Conservation (phyloP, 345 rosid species). For the Aethionema arabicum region DNA sequence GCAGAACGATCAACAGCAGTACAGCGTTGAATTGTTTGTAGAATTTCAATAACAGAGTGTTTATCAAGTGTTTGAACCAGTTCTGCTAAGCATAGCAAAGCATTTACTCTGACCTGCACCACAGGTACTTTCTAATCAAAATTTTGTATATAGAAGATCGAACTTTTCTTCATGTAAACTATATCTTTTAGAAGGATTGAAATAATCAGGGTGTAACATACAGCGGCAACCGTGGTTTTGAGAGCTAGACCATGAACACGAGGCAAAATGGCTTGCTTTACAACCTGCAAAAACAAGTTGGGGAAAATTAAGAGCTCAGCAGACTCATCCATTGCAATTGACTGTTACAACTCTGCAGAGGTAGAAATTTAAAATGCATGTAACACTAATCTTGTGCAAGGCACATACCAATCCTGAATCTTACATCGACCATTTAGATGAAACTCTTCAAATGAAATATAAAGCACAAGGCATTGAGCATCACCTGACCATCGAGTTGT, state of each 20-base stretch:
- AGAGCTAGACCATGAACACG: conserved; percentile 96
- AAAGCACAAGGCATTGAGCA: conserved; percentile 12
- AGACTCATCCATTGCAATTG: not conserved
- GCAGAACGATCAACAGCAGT: conserved; percentile 93
- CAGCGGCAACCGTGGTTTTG: conserved; percentile 94
- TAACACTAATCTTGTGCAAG: conserved; percentile 16
- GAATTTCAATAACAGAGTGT: conserved; percentile 61
- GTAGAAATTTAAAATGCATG: conserved; percentile 9
- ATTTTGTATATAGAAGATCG: conserved; percentile 15
- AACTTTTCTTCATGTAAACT: conserved; percentile 18
- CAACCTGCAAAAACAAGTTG: conserved; percentile 57
- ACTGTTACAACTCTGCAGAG: conserved; percentile 10
- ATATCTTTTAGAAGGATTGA: conserved; percentile 1
- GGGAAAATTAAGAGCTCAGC: conserved; percentile 7
- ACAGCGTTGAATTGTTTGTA: conserved; percentile 90
- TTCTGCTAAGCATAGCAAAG: conserved; percentile 86
- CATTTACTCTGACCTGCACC: conserved; percentile 89
- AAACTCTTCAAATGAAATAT: conserved; percentile 7
- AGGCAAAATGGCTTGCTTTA: conserved; percentile 88
- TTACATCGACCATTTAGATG: conserved; percentile 7
- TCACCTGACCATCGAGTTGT: conserved; percentile 89
- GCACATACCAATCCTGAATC: conserved; percentile 18
- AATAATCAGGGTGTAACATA: conserved; percentile 47
- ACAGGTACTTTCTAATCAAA: not conserved
- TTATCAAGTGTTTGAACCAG: conserved; percentile 70